Evolutionary conservation across 2,329 filamentous ascomycete genomes (phyloP).

Genomic region (Colletotrichum tofieldiae): DNA sequence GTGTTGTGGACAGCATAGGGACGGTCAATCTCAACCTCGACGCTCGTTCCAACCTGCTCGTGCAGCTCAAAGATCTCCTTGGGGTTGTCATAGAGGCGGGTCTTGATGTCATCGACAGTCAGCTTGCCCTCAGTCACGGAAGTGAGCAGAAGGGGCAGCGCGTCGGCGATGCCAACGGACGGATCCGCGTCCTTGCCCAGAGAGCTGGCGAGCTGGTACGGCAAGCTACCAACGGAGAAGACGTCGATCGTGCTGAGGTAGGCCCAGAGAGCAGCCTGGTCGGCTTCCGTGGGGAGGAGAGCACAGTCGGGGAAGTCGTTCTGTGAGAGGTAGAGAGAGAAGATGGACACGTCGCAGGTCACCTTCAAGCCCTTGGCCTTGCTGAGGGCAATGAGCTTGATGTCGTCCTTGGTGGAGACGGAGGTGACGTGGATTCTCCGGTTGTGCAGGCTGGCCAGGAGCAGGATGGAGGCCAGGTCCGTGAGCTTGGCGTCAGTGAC

Average conservation of each 20-base stretch:
- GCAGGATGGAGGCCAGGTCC: constrained; percentile 84
- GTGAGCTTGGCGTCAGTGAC: constrained; percentile 86
- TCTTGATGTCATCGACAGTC: constrained; percentile 81
- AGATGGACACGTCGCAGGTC: constrained; percentile 87
- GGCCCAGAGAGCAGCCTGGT: constrained; percentile 83
- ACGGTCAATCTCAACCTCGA: constrained; percentile 84
- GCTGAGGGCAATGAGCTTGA: constrained; percentile 81
- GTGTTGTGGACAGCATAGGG: constrained; percentile 72
- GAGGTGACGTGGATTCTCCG: constrained; percentile 86
- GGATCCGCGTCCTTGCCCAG: constrained; percentile 69
- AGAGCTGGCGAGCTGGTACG: constrained; percentile 79
- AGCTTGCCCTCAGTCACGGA: constrained; percentile 82
- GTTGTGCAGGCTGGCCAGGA: constrained; percentile 84
- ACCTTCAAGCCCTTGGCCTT: constrained; percentile 88
- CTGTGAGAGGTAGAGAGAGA: constrained; percentile 82
- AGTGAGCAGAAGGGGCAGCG: constrained; percentile 81
- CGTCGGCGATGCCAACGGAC: constrained; percentile 79
- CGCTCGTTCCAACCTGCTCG: constrained; percentile 80
- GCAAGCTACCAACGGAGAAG: constrained; percentile 84
- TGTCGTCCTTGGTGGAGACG: constrained; percentile 86
- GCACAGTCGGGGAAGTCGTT: constrained; percentile 78
- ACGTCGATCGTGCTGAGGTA: constrained; percentile 82
- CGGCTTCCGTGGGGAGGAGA: constrained; percentile 76
- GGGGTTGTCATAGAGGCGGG: constrained; percentile 82
- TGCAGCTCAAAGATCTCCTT: constrained; percentile 88